Base-by-base conservation (phyloP, 2,329 filamentous ascomycete species). In the Claviceps sp. region DNA sequence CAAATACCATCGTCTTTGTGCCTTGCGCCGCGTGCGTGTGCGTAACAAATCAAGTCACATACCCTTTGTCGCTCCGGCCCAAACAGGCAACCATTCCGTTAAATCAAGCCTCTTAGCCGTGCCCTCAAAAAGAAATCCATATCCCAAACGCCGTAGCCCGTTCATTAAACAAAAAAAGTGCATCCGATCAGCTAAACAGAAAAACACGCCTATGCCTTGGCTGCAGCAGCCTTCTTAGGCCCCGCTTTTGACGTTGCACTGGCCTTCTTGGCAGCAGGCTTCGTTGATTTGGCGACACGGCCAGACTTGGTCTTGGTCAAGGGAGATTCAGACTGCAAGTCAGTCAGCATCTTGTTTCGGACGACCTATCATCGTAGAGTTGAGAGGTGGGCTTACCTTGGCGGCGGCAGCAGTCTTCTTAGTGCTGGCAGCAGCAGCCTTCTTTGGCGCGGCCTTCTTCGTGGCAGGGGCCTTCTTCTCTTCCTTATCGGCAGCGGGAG, bases 251-350 rank as follows among this genome's bases (percentile, higher is more conserved):
- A 73, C 38, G 69, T 59, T 11, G 71, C 66, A 18, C 68, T 67
- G 24, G 69, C 67, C 69, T 73, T 73, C 64, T 76, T 73, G 42
- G 72, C 68, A 7, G 74, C 68, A 20, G 69, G 66, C 61, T 72
- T 70, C 61, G 70, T 53, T 24, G 76, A 73, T 81, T 93, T 94
- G 61, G 84, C 81, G 61, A 94, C 85, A 60, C 88, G 85, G 48
- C 88, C 88, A 51, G 86, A 84, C 80, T 93, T 93, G 68, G 88
- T 90, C 80, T 87, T 90, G 67, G 78, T 79, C 50, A 89, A 71
- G 48, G 84, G 76, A 62, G 82, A 81, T 54, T 69, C 42, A 26
- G 51, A n/a, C 51, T 53, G 38, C 37, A 42, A 34, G 13, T 5
- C 40, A 37, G 37, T 54, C 47, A 54, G 49, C 20, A 40, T 4